These are phyloP conservation scores for Ziziphus jujuba DNA, from an alignment of 306 rosid genomes.

Conservation along the genomic window DNA sequence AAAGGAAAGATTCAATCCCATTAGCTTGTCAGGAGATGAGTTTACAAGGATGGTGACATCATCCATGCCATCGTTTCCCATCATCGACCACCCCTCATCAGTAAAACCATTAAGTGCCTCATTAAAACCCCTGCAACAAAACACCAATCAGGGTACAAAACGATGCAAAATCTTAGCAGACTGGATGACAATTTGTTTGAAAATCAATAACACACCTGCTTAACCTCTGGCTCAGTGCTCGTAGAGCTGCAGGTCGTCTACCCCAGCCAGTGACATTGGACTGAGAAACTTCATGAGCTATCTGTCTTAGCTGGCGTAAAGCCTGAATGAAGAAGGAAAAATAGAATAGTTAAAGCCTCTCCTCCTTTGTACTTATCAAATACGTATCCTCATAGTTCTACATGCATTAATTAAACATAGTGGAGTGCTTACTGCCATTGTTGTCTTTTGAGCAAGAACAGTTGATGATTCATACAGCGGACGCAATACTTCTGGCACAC, in stretches of 20 bases:
- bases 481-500: constrained; percentile 94
- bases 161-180: not conserved
- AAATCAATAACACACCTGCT: constrained; percentile 55
- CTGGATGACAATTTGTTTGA: constrained; percentile 4
- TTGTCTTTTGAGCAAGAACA: constrained; percentile 87
- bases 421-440: constrained; percentile 78
- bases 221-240: constrained; percentile 88
- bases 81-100: constrained; percentile 97
- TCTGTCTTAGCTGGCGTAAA: constrained; percentile 88
- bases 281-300: constrained; percentile 92
- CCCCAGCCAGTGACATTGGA: constrained; percentile 91
- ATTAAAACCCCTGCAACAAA: constrained; percentile 77
- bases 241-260: constrained; percentile 89
- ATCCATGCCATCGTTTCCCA: constrained; percentile 90
- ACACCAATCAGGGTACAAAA: constrained; percentile 31
- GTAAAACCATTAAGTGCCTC: constrained; percentile 96
- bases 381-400: not conserved
- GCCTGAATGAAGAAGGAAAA: constrained; percentile 48
- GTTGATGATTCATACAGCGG: constrained; percentile 90
- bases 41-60: constrained; percentile 87
- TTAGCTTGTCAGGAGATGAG: constrained; percentile 87
- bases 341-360: not conserved
- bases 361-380: not conserved
- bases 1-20: constrained; percentile 89
- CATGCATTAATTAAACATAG: constrained; percentile 9